Conservation (phyloP, 176 grass and related monocot genomes). For the Carex scoparia region DNA sequence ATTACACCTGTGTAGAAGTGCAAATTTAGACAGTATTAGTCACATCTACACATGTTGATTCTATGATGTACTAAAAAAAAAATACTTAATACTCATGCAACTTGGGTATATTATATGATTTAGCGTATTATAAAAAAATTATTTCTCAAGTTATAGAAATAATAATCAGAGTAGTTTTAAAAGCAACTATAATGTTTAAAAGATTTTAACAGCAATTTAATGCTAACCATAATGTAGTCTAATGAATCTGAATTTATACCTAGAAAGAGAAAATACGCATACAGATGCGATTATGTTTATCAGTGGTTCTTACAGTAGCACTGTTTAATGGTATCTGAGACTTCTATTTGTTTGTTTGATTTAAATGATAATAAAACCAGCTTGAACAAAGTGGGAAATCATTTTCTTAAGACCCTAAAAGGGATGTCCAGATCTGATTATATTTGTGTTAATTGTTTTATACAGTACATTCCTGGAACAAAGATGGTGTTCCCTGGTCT, state of each 20-base stretch:
- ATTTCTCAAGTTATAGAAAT: neutral
- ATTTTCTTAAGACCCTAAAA: neutral
- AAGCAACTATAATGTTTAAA: too few relatives aligned
- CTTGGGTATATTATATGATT: neutral
- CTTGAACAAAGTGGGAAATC: neutral
- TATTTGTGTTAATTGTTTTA: neutral
- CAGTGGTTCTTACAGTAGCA: neutral
- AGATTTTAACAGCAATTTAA: neutral
- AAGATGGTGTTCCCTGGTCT: conserved; percentile 99
- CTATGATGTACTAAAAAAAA: neutral
- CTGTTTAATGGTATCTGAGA: neutral
- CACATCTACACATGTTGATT: neutral
- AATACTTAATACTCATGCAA: neutral
- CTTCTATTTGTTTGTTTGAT: neutral
- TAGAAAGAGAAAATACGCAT: neutral
- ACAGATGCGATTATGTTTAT: neutral
- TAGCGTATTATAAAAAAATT: neutral
- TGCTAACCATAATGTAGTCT: neutral
- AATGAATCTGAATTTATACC: neutral
- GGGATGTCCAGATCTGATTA: neutral
- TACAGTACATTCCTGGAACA: conserved; percentile 97
- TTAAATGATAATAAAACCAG: neutral
- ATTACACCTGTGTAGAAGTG: neutral
- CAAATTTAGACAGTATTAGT: neutral
- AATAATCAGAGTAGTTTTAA: neutral